These are phyloP conservation scores for Paraphoma chrysanthemicola DNA, from an alignment of 2,329 filamentous ascomycete genomes.

Conservation along the genomic window DNA sequence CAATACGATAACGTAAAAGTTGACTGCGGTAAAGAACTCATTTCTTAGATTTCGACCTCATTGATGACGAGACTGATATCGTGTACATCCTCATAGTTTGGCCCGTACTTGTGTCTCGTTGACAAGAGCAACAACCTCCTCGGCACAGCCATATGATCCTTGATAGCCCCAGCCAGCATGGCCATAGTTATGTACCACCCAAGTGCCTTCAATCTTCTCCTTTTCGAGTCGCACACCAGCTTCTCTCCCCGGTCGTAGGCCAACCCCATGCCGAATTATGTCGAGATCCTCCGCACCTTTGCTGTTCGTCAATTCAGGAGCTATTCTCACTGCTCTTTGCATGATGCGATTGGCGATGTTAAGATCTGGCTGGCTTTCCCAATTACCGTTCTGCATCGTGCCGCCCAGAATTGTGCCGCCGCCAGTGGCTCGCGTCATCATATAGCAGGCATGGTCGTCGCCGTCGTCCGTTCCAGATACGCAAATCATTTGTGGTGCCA, in stretches of 20 bases:
- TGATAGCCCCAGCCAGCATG: neutral
- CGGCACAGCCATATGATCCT: too few relatives aligned
- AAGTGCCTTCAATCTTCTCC: neutral
- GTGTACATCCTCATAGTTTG: too few relatives aligned
- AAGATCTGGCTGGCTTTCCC: conserved; percentile 78
- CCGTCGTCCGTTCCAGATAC: neutral
- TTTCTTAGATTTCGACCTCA: too few relatives aligned
- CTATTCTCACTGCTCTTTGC: neutral
- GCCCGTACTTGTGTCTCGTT: too few relatives aligned
- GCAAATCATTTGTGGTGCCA: neutral
- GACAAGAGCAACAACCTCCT: too few relatives aligned
- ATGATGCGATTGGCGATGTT: conserved; percentile 64
- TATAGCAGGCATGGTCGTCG: neutral
- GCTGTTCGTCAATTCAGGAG: neutral
- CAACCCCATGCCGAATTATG: neutral
- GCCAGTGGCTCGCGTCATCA: conserved; percentile 51
- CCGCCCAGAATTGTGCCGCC: conserved; percentile 86
- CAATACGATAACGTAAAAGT: too few relatives aligned
- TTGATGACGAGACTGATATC: too few relatives aligned
- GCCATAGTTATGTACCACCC: neutral
- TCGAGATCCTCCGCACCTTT: neutral
- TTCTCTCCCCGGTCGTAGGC: neutral
- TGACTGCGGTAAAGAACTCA: too few relatives aligned
- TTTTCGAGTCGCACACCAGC: neutral
- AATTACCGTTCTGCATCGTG: conserved; percentile 77